A percentile compares a stretch with the other conserved stretches of the same genome.
Conservation (phyloP, 306 rosid genomes). For the Dryas alaskensis region DNA sequence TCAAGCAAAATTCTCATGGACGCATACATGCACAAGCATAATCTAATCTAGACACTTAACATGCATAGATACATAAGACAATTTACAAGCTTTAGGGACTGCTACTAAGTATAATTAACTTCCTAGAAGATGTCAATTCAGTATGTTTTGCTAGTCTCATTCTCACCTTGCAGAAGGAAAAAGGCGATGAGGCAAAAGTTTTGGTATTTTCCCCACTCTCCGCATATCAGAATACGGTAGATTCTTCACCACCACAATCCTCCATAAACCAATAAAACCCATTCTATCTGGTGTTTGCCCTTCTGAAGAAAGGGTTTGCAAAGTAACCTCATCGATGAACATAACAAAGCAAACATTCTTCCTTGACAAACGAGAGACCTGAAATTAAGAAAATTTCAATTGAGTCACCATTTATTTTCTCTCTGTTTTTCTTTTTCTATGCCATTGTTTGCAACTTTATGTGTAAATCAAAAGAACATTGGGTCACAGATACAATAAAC, state of each 20-base stretch:
- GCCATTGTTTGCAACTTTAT: neutral
- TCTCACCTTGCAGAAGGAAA: slow-evolving; percentile 94
- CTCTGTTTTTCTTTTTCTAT: neutral
- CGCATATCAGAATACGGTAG: slow-evolving; percentile 90
- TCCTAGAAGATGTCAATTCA: neutral
- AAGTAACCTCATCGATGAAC: slow-evolving; percentile 80
- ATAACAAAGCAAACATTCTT: slow-evolving; percentile 94
- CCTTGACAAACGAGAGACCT: slow-evolving; percentile 84
- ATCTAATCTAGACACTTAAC: neutral
- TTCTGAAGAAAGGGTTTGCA: slow-evolving; percentile 63
- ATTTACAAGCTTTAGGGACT: neutral
- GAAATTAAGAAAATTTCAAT: slow-evolving; percentile 34
- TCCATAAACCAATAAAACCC: slow-evolving; percentile 97
- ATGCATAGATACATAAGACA: neutral
- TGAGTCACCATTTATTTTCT: slow-evolving; percentile 3
- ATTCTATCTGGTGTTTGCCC: slow-evolving; percentile 72
- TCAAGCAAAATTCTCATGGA: neutral
- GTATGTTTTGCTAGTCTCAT: slow-evolving; percentile 8
- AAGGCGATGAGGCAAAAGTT: slow-evolving; percentile 89
- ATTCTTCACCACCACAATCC: slow-evolving; percentile 76
- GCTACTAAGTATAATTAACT: neutral
- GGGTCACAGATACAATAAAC: neutral
- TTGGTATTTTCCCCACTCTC: slow-evolving; percentile 93
- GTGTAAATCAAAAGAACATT: neutral
- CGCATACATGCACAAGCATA: neutral